Evolutionary conservation across 345 rosid genomes (phyloP).

Genomic region (Litchi chinensis): DNA sequence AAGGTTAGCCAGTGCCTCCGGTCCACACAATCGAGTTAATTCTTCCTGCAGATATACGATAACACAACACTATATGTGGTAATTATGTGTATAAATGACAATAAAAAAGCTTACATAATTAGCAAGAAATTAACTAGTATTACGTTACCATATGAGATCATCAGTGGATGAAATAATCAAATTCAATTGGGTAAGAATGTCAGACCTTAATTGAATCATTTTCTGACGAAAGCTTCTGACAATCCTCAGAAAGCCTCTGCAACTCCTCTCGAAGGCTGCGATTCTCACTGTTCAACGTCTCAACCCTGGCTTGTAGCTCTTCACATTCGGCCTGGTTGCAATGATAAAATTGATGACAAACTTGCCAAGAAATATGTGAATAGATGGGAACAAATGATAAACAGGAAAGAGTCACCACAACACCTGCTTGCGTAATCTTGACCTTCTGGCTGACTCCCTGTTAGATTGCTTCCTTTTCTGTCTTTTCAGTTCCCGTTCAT

Average conservation of each 20-base stretch:
- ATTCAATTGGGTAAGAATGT: neutral
- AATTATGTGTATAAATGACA: neutral
- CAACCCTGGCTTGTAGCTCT: conserved; percentile 82
- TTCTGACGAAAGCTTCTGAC: conserved; percentile 85
- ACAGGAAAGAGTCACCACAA: neutral
- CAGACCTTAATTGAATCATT: conserved; percentile 80
- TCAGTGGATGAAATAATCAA: neutral
- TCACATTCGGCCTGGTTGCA: conserved; percentile 81
- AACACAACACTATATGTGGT: too few relatives aligned
- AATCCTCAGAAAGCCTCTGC: conserved; percentile 77
- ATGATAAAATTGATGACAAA: neutral
- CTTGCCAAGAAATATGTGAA: neutral
- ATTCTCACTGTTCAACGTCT: conserved; percentile 65
- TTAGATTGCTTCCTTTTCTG: conserved; percentile 98
- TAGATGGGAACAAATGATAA: neutral
- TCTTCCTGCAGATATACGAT: conserved; percentile 58
- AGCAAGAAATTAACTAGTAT: neutral
- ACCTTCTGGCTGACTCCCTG: conserved; percentile 95
- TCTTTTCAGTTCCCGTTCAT: conserved; percentile 88
- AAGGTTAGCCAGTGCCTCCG: conserved; percentile 70
- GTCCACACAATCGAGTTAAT: conserved; percentile 63
- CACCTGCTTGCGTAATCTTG: conserved; percentile 98
- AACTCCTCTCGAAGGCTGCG: conserved; percentile 71
- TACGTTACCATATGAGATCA: neutral
- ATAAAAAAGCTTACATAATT: neutral